Base-by-base conservation (phyloP, 495 filamentous ascomycete species). In the Glarea lozoyensis region DNA sequence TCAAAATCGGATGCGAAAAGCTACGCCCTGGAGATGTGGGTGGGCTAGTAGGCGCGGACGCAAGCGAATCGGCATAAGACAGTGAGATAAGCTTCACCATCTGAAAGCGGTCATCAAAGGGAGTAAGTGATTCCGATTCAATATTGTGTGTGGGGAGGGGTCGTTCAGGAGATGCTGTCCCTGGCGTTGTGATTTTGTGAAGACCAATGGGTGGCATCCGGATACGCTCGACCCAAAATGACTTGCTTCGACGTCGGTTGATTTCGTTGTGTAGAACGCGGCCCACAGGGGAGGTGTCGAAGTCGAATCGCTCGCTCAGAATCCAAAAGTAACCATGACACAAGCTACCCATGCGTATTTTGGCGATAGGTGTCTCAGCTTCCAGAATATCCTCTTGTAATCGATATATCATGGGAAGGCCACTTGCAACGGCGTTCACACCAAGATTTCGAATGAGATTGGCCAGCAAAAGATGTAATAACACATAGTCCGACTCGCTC, bases 291-390 rank as follows among this genome's bases (percentile, higher is more conserved):
- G 79, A 76, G 9, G 69, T 68, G 30, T 88, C 80, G 48, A 90
- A 81, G 10, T 86, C 78, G 48, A 94, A 92, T 42, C 74, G 77
- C 48, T 89, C 81, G 15, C 72, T 79, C 45, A 94, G 50, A 13
- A 76, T 69, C 78, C 84, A 87, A 34, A 94, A 73, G 62, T 94
- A 94, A 4, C 88, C 88, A 56, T 90, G 84, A 17, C 88, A 82
- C 38, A 96, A 65, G 55, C 81, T 87, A 25, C 85, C 89, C 16
- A 92, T 66, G 19, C 84, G 78, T 18, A 92, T 69, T 51, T 87
- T 89, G 1, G 75, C 69, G 32, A 68, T 53, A 0, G 73, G 75
- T 19, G 74, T 70, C 33, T 79, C 76, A 4, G 76, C 70, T 15
- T 73, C 73, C 40, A 74, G 72, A 40, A 89, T 79, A 53, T 93